These are phyloP conservation scores for Primulina eburnea DNA, from an alignment of 257 asterid genomes.

Conservation along the genomic window DNA sequence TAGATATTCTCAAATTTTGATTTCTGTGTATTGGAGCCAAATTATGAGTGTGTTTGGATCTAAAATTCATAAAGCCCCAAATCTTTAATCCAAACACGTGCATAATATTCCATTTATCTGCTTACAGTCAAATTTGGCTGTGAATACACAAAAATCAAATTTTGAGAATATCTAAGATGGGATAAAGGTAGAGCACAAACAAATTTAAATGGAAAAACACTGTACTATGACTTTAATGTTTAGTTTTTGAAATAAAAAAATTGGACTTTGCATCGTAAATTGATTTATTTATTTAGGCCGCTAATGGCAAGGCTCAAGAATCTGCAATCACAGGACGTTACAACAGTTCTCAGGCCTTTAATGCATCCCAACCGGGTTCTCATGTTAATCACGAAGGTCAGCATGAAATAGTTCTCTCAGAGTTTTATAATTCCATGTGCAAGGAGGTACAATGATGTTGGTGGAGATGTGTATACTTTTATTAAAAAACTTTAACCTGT, in stretches of 20 bases:
- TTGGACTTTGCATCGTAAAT: not conserved
- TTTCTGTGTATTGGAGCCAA: too few species aligned
- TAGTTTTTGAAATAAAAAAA: not conserved
- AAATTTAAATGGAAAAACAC: not conserved
- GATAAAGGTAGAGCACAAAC: not conserved
- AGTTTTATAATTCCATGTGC: not conserved
- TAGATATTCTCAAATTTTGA: too few species aligned
- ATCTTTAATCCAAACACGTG: too few species aligned
- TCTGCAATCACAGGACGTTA: constrained; percentile 39
- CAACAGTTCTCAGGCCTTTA: constrained; percentile 43
- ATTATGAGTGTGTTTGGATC: too few species aligned
- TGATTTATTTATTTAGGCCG: constrained; percentile 37
- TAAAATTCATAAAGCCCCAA: too few species aligned
- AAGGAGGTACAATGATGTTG: not conserved
- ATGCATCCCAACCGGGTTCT: constrained; percentile 35
- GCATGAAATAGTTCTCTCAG: constrained; percentile 2
- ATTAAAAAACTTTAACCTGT: constrained; percentile 1
- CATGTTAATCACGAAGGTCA: constrained; percentile 38
- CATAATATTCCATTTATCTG: too few species aligned
- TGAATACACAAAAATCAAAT: not conserved
- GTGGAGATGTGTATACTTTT: constrained; percentile 13
- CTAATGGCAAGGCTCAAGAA: constrained; percentile 40
- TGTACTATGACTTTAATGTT: not conserved
- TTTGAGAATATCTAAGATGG: not conserved
- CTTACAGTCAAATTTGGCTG: too few species aligned